Evolutionary conservation across 208 protist species (phyloP).

Genomic region (Herpetomonas tarakana): DNA sequence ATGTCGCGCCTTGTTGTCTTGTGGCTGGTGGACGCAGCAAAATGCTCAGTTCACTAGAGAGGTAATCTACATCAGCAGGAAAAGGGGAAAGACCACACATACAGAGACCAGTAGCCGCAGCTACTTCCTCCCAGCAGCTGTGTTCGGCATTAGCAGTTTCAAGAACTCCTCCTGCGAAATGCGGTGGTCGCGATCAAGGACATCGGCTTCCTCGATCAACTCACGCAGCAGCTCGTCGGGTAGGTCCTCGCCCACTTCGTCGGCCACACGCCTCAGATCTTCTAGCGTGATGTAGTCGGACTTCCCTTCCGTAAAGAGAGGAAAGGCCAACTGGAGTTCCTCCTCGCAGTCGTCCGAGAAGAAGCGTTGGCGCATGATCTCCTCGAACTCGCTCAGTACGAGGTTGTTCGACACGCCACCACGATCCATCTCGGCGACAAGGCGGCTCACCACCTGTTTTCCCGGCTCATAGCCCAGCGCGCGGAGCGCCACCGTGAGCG

Average conservation of each 20-base stretch:
- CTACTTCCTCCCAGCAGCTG: no score
- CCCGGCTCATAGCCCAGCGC: slow-evolving; percentile 95
- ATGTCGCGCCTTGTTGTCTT: no score
- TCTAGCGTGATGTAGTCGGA: slow-evolving; percentile 95
- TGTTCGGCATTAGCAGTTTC: slow-evolving; percentile 83
- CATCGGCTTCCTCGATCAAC: slow-evolving; percentile 95
- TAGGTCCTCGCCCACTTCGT: slow-evolving; percentile 94
- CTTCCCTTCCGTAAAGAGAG: slow-evolving; percentile 93
- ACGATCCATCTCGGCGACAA: slow-evolving; percentile 92
- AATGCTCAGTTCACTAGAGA: no score
- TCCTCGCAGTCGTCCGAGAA: slow-evolving; percentile 87
- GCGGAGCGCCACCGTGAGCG: slow-evolving; percentile 93
- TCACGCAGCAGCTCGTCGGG: slow-evolving; percentile 95
- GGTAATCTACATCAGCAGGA: no score
- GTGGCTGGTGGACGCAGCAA: no score
- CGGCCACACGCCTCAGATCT: slow-evolving; percentile 94
- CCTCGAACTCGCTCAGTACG: slow-evolving; percentile 86
- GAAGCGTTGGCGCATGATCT: slow-evolving; percentile 90
- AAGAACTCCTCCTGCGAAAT: slow-evolving; percentile 95
- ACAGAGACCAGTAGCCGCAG: no score
- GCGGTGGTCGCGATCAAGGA: slow-evolving; percentile 91
- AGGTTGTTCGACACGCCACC: slow-evolving; percentile 90
- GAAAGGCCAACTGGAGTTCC: slow-evolving; percentile 93
- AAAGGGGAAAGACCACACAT: no score
- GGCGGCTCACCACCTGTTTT: slow-evolving; percentile 88